These are phyloP conservation scores for Lasiodiplodia theobromae DNA, from an alignment of 2,329 filamentous ascomycete species.

Conservation along the genomic window DNA sequence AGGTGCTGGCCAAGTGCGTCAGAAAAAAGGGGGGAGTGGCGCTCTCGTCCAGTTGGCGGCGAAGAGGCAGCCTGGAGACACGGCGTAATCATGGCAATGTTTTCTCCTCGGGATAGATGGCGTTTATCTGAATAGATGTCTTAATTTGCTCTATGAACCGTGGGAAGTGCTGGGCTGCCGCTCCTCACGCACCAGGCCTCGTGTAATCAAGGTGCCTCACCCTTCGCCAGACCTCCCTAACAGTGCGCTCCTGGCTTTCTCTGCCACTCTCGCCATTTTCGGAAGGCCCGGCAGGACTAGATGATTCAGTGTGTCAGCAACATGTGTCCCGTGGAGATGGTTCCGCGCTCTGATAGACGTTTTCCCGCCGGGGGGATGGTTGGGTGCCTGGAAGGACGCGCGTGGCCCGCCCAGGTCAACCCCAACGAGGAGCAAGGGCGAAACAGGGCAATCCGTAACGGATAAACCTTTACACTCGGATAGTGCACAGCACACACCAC, in stretches of 20 bases:
- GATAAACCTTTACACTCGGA: conserved; percentile 26
- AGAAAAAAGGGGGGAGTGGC: not conserved
- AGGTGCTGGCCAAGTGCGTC: not conserved
- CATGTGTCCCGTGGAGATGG: not conserved
- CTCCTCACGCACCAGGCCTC: conserved; percentile 63
- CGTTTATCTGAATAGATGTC: conserved; percentile 8
- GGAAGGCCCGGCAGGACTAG: conserved; percentile 69
- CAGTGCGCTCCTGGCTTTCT: conserved; percentile 72
- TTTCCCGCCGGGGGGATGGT: not conserved
- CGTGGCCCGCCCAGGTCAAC: not conserved
- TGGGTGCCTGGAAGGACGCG: not conserved
- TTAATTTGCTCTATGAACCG: not conserved
- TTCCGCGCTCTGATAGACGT: not conserved
- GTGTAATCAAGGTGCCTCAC: conserved; percentile 71
- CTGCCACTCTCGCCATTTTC: conserved; percentile 65
- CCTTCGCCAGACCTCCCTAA: conserved; percentile 75
- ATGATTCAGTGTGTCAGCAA: conserved; percentile 8
- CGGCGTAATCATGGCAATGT: not conserved
- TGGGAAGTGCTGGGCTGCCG: conserved; percentile 41
- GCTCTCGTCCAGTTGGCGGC: not conserved
- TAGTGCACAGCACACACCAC: not conserved
- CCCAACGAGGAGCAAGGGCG: not conserved
- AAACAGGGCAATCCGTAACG: conserved; percentile 14
- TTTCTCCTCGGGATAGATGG: not conserved
- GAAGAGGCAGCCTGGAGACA: conserved; percentile 1